Evolutionary conservation across 129 eudicot species (phyloP), one percentile per base, ranked within the genome.

Genomic region (Ambrosia trifida): DNA sequence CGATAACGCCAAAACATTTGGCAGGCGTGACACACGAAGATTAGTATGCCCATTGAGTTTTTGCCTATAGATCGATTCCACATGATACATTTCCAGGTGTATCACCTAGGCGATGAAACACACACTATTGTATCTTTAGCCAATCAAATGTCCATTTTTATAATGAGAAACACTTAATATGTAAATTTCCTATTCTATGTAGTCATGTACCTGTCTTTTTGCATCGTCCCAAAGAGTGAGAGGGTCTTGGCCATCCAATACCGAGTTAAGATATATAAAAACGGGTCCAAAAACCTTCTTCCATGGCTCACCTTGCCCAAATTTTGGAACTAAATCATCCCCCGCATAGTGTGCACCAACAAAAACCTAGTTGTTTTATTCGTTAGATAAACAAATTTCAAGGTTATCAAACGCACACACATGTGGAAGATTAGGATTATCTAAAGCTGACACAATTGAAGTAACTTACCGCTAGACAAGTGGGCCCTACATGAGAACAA

Each of bases 401-500:
- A 9, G 44, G 9, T 40, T 40, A 38, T 40, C 44, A 40, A 40
- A 40, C 44, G 4, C 7, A 51, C 30, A 69, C 1, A 7, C 46
- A 51, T 2, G 8, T 4, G 4, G 7, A 59, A 4, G 33, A 49
- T 2, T 7, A 4, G 7, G 8, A 35, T 5, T 13, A 51, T 12
- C 17, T 5, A 18, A 2, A 1, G 51, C 2, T 47, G 7, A 24
- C 44, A 61, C 18, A 52, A 9, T 0, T 17, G 16, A 40, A 68
- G 57, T 72, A 44, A 77, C 96, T 77, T 83, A 95, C 97, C 1
- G 97, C 88, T 18, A 95, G 80, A 58, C 89, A 84, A 13, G 88
- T 95, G 53, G 99, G 97, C 20, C 99, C 99, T 59, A 90, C 99
- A 74, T 95, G 99, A 17, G 99, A 95, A 12, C 97, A 80, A 18